Base-by-base conservation (phyloP, 2,329 filamentous ascomycete species). In the Conoideocrella luteorostrata region DNA sequence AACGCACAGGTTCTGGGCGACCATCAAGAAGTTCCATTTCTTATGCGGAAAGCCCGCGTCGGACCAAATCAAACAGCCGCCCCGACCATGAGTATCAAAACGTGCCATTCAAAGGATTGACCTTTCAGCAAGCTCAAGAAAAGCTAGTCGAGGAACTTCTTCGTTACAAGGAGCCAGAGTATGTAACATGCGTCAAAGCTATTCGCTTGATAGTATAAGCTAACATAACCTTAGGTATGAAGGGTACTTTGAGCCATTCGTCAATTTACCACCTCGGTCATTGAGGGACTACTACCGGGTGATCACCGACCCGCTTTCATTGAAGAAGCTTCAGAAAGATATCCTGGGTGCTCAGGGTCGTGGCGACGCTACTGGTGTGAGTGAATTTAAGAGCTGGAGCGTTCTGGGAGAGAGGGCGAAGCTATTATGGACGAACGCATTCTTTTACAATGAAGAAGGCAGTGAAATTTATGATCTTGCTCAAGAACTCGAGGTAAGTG, bases 401-500 rank as follows among this genome's bases (percentile, higher is more conserved):
- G 75, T 81, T 1, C 88, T 95, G 52, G 88, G 88, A 60, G 82
- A 89, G 43, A 86, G 86, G 56, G 75, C 87, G 11, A 86, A 82
- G 55, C 74, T 87, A 41, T 81, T 96, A 34, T 96, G 90, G 90
- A 77, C 75, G 39, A 96, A 96, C 62, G 88, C 89, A 0, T 85
- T 82, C 56, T 84, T 84, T 47, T 96, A 91, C 70, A 96, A 96
- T 53, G 88, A 95, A 62, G 89, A 95, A 58, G 86, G 84, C 4
- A 95, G 90, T 56, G 84, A 88, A 13, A 90, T 95, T 41, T 88
- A 82, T 50, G 72, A 78, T 18, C 71, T 93, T 48, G 88, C 88
- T 1, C 78, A 82, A 39, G 82, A 93, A 47, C 77, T 96, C 6
- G 83, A 94, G 78, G 87, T 88, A 68, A 39, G 55, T 21, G 6